Base-by-base conservation (phyloP, 306 rosid species). In the Bauhinia variegata region DNA sequence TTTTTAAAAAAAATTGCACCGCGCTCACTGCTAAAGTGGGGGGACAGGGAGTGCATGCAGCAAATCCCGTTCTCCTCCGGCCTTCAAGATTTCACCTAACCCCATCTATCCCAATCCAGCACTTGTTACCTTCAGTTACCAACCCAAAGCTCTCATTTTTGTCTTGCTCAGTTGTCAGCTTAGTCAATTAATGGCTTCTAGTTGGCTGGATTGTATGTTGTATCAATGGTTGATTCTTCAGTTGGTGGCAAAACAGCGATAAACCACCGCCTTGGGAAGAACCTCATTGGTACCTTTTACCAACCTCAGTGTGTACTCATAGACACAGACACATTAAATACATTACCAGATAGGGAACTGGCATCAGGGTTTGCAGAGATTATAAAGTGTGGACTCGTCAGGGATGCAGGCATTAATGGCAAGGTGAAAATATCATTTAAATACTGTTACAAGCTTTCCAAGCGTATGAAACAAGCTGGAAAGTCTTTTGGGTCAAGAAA, bases 231-330 rank as follows among this genome's bases (percentile, higher is more conserved):
- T 72, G 96, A 95, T 86, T 95, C 99, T 66, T 95, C 99, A 32
- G 99, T 95, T 80, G 99, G 99, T 63, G 97, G 97, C 38, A 90
- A 95, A 79, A 95, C 97, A 6, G 97, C 92, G 79, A 88, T 95
- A 83, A 95, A 95, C 78, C 99, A 93, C 47, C 85, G 63, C 54
- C 92, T 93, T 60, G 97, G 99, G 46, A 93, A 93, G 90, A 93
- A 93, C 75, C 82, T 90, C 74, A 93, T 90, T 11, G 99, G 97
- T 56, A 96, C 95, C 10, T 93, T 93, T 80, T 90, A 85, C 86
- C 97, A 95, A 65, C 99, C 99, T 63, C 95, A 85, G 49, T 88
- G 96, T 75, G 97, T 90, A 59, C 92, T 95, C 47, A 68, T 95
- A 67, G 99, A 95, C 82, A 95, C 99, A 0, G 87, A 88, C 74